phyloP scores from a whole-genome alignment of 306 rosid species.

The Rosa multiflora region DNA sequence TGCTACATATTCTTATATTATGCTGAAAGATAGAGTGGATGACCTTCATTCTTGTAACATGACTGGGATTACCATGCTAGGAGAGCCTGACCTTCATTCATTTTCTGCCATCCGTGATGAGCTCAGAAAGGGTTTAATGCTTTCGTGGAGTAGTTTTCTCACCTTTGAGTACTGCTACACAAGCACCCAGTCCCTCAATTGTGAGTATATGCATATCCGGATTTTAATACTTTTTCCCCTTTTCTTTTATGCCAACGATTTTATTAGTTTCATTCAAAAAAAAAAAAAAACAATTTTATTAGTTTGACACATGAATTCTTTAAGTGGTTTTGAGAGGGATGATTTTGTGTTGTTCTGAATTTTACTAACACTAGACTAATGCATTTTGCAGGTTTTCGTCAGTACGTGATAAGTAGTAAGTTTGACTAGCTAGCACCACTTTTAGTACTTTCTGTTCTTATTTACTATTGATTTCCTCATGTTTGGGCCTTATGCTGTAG shows the following conservation, averaged over 20 bases:
- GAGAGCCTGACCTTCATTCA: accelerated
- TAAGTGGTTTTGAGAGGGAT: background rate
- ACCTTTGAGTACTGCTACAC: too few relatives aligned
- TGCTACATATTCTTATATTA: background rate
- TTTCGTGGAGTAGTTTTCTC: too few relatives aligned
- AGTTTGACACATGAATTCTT: background rate
- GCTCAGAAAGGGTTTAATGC: background rate
- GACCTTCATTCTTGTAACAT: conserved; percentile 1
- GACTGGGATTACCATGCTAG: accelerated
- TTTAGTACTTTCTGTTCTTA: background rate
- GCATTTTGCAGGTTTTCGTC: background rate
- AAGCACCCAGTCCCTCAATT: background rate
- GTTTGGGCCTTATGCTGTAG: background rate
- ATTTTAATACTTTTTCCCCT: too few relatives aligned
- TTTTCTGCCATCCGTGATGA: background rate
- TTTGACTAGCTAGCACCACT: background rate
- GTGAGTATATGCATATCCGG: conserved; percentile 2
- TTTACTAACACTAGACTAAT: background rate
- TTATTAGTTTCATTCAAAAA: background rate
- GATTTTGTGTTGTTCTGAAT: background rate
- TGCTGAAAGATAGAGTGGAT: background rate
- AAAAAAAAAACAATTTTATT: too few relatives aligned
- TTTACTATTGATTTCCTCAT: background rate
- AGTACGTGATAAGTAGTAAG: background rate
- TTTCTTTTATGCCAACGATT: background rate